A percentile compares a stretch with the other conserved stretches of the same genome.
Evolutionary conservation across 192 early-diverging fungal species (phyloP).

Genomic region (Linnemannia elongata): DNA sequence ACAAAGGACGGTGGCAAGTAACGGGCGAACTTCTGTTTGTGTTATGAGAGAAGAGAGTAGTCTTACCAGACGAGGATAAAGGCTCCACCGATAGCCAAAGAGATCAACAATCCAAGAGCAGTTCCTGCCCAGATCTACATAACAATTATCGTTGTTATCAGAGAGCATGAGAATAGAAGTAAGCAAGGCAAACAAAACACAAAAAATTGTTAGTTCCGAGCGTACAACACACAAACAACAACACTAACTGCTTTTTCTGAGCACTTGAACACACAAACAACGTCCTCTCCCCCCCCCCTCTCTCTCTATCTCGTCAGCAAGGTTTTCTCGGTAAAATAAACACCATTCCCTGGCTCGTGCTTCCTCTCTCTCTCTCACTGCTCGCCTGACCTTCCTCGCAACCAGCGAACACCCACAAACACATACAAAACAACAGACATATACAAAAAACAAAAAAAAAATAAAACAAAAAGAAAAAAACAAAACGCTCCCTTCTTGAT

Average conservation of each 20-base stretch:
- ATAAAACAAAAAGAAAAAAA: neutral
- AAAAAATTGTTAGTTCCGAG: too few relatives aligned
- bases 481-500: neutral
- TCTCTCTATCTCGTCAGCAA: too few relatives aligned
- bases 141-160: neutral
- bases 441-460: neutral
- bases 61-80: slow-evolving; percentile 87
- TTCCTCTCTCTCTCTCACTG: too few relatives aligned
- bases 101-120: slow-evolving; percentile 71
- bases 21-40: neutral
- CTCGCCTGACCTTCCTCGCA: too few relatives aligned
- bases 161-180: neutral
- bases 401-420: neutral
- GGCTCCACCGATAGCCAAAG: slow-evolving; percentile 75
- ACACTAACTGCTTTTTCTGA: neutral
- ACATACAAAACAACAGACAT: neutral
- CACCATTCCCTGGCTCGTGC: too few relatives aligned
- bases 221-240: neutral
- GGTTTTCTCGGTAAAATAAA: too few relatives aligned
- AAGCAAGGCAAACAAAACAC: neutral
- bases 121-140: slow-evolving; percentile 85
- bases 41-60: too few relatives aligned
- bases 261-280: neutral
- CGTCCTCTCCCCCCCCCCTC: too few relatives aligned
- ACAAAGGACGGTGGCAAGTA: neutral